These are phyloP conservation scores for Globisporangium sylvaticum DNA, from an alignment of 352 stramenopile species.

Conservation along the genomic window DNA sequence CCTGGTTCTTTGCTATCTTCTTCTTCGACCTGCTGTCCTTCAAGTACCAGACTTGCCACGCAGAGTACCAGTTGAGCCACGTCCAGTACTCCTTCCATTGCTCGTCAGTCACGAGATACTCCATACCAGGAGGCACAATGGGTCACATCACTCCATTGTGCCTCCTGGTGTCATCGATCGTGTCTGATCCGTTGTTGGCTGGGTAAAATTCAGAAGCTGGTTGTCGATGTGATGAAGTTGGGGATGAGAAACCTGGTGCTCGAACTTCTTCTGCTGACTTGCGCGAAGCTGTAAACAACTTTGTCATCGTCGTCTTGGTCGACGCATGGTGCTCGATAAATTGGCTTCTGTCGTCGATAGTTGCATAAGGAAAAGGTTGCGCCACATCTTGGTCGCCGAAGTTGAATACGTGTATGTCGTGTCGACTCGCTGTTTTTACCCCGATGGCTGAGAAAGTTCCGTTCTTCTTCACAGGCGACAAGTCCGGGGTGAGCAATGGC, in stretches of 20 bases:
- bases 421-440: background rate
- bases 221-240: background rate
- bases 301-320: background rate
- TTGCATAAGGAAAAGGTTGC: background rate
- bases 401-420: background rate
- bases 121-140: constrained; percentile 44
- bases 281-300: background rate
- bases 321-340: background rate
- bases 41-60: constrained; percentile 63
- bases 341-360: background rate
- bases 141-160: too few relatives aligned
- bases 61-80: constrained; percentile 69
- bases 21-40: constrained; percentile 22
- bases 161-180: background rate
- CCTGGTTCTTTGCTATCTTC: constrained; percentile 1
- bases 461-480: constrained; percentile 10
- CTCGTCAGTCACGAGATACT: constrained; percentile 47
- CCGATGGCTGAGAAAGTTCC: background rate
- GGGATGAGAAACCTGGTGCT: background rate
- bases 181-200: background rate
- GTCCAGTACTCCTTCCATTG: constrained; percentile 59
- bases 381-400: background rate
- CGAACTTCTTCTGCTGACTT: background rate
- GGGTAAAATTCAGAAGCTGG: too few relatives aligned
- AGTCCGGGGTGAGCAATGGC: background rate